A percentile compares a stretch with the other conserved stretches of the same genome.
These are phyloP conservation scores for Prunus salicina DNA, from an alignment of 306 rosid species.

Conservation along the genomic window DNA sequence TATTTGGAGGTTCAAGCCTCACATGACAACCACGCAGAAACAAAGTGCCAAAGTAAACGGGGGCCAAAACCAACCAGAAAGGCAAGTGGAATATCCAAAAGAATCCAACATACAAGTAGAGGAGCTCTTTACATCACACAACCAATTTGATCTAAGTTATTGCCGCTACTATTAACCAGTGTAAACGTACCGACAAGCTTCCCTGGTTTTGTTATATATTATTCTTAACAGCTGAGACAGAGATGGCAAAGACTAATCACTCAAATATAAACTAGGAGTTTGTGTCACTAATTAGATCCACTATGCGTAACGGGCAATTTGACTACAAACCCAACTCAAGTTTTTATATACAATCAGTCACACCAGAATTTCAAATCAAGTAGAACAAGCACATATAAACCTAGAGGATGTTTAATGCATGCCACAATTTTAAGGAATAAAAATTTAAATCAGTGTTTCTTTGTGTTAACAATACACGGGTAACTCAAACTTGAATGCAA, in stretches of 20 bases:
- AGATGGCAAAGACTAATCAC: not conserved
- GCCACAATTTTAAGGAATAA: no score
- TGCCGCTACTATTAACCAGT: not conserved
- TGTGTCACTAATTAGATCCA: not conserved
- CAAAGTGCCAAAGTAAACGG: not conserved
- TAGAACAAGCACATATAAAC: no score
- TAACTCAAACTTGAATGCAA: no score
- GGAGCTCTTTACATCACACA: not conserved
- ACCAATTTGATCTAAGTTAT: not conserved
- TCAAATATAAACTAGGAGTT: not conserved
- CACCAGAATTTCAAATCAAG: no score
- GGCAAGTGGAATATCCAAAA: conserved; percentile 3
- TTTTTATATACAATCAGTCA: not conserved
- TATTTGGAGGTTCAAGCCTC: no score
- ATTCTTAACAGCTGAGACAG: not conserved
- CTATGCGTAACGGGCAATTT: not conserved
- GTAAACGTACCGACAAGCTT: no score
- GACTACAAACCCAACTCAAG: not conserved
- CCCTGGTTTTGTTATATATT: no score
- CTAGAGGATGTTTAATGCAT: no score
- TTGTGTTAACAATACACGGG: no score
- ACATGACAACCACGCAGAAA: not conserved
- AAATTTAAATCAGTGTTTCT: no score
- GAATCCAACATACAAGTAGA: not conserved
- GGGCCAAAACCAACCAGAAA: not conserved